Base-by-base conservation (phyloP, 768 basidiomycete genomes). In the Panaeolus papilionaceus region DNA sequence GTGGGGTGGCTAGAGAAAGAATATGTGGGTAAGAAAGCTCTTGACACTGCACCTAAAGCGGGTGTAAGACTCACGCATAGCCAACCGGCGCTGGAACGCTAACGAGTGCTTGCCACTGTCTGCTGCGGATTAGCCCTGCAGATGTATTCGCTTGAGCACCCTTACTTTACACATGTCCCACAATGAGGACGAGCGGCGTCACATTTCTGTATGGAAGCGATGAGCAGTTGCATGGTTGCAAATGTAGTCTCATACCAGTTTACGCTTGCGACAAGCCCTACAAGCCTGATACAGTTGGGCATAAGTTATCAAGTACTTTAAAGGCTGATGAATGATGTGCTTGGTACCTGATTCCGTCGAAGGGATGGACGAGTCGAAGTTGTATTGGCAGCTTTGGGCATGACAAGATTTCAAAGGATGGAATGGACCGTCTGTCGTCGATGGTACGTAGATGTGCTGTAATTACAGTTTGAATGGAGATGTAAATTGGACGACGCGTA, bases 131-230 rank as follows among this genome's bases (percentile, higher is more conserved):
- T 61, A 44, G 38, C 3, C 18, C 61, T 71, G 12, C 40, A n/a
- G 68, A 39, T 63, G 61, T 54, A 18, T 39, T 16, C n/a, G 14
- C 26, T 23, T 39, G 38, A 40, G 12, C 28, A 67, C 26, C 39
- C 89, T 73, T 71, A 93, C 92, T 91, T 94, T 68, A 93, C 86
- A 73, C 93, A 95, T 64, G 93, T 94, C 47, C 88, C 85, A 75
- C 93, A 95, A 76, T 94, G 92, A 12, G 93, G 93, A 69, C 94
- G 89, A 47, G 89, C 86, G 47, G 93, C 93, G 78, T 95, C 93
- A 71, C 93, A 95, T 91, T 94, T 94, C 93, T 95, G 72, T 33
- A 12, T 28, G 64, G 20, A 39, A 39, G 20, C n/a, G 11, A 64
- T 64, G n/a, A 68, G 40, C 39, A 38, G 23, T 38, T 33, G 44